phyloP scores from a whole-genome alignment of 139 green algal species.

The Coelastrella sp. region DNA sequence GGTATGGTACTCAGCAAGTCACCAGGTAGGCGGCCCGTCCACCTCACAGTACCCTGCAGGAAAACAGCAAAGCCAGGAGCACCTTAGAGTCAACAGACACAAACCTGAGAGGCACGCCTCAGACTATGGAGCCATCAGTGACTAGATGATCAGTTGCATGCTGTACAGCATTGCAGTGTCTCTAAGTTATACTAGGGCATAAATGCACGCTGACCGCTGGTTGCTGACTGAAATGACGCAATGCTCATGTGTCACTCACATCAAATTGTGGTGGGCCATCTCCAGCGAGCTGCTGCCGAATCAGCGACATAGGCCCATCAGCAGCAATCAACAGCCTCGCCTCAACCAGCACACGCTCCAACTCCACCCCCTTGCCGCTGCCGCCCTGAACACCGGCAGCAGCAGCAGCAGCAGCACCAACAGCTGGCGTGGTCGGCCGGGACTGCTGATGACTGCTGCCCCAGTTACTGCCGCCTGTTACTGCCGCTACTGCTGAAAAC shows the following conservation, averaged over 20 bases:
- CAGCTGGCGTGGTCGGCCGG: not conserved
- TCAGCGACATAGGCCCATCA: conserved; percentile 32
- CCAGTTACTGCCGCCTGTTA: not conserved
- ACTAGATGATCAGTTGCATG: too few species aligned
- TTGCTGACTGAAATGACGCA: too few species aligned
- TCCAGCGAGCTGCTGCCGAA: conserved; percentile 23
- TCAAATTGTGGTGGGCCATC: conserved; percentile 36
- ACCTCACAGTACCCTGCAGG: conserved; percentile 30
- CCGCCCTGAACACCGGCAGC: not conserved
- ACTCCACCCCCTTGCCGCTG: not conserved
- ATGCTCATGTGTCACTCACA: not conserved
- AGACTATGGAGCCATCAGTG: too few species aligned
- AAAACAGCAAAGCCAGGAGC: not conserved
- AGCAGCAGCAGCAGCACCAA: not conserved
- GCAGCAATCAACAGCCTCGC: conserved; percentile 26
- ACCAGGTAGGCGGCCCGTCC: conserved; percentile 24
- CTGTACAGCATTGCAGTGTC: too few species aligned
- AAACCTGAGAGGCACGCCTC: too few species aligned
- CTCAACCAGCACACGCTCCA: conserved; percentile 7
- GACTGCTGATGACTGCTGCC: not conserved
- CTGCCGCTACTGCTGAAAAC: conserved; percentile 23
- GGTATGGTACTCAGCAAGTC: conserved; percentile 38
- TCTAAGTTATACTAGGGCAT: too few species aligned
- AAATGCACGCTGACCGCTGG: too few species aligned
- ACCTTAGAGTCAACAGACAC: too few species aligned